Conservation (phyloP, 2,329 filamentous ascomycete species). For the Incumbomyces delicatus region DNA sequence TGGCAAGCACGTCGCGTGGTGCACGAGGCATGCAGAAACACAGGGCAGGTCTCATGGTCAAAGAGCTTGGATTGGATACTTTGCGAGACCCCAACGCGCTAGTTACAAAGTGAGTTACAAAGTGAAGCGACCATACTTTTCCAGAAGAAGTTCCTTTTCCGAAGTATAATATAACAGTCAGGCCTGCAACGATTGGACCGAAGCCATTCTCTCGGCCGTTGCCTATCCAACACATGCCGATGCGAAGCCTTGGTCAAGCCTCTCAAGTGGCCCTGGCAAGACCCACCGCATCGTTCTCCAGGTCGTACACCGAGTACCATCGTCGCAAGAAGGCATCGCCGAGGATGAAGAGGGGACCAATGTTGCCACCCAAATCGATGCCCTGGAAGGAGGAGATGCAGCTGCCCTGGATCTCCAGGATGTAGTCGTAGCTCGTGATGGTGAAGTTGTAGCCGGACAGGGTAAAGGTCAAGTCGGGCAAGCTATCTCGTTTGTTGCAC, state of each 20-base stretch:
- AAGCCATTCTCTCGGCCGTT: no score
- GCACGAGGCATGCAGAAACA: no score
- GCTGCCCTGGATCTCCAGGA: constrained; percentile 85
- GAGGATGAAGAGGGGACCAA: constrained; percentile 86
- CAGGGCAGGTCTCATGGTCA: no score
- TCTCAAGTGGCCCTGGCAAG: constrained; percentile 71
- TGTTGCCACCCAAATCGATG: constrained; percentile 79
- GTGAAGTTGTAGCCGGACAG: constrained; percentile 88
- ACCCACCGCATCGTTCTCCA: constrained; percentile 79
- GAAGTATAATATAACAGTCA: no score
- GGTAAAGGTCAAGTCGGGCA: constrained; percentile 87
- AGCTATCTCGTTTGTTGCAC: constrained; percentile 68
- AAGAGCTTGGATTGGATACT: no score
- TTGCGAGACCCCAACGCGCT: no score
- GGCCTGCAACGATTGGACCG: no score
- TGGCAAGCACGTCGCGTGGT: no score
- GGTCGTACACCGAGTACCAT: constrained; percentile 94
- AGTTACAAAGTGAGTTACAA: no score
- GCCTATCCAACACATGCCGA: no score
- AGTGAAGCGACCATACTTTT: no score
- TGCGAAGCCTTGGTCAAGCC: background rate
- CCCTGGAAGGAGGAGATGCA: constrained; percentile 98
- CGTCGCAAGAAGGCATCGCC: constrained; percentile 76
- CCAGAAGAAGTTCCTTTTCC: no score
- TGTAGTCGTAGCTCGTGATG: constrained; percentile 83